phyloP scores from a whole-genome alignment of 257 asterid genomes.

The Thymus quinquecostatus region DNA sequence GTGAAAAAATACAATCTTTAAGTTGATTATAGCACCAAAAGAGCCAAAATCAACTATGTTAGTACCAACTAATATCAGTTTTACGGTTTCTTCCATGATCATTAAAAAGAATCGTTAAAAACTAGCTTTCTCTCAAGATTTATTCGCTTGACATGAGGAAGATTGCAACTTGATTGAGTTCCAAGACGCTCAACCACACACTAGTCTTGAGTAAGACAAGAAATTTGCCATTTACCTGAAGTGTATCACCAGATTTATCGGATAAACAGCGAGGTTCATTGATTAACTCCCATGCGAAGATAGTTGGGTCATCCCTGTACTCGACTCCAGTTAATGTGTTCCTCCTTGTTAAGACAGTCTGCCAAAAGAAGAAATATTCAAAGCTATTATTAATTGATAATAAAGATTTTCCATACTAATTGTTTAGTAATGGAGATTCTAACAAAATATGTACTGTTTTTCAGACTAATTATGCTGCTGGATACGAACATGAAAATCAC shows the following conservation, averaged over 20 bases:
- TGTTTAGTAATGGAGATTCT: conserved; percentile 1
- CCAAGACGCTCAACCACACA: not conserved
- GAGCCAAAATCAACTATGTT: not conserved
- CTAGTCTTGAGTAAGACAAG: conserved; percentile 5
- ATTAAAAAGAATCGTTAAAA: not conserved
- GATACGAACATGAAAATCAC: conserved; percentile 3
- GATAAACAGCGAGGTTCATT: conserved; percentile 93
- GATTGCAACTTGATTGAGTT: conserved; percentile 1
- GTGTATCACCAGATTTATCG: conserved; percentile 94
- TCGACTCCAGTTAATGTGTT: conserved; percentile 82
- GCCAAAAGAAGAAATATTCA: conserved; percentile 32
- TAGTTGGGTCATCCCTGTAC: conserved; percentile 90
- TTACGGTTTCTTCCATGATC: not conserved
- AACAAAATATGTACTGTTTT: not conserved
- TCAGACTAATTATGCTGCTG: not conserved
- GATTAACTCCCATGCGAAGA: conserved; percentile 95
- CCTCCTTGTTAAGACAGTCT: conserved; percentile 90
- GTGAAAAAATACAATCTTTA: not conserved
- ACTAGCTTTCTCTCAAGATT: not conserved
- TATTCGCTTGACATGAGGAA: not conserved
- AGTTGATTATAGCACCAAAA: not conserved
- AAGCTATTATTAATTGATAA: conserved; percentile 1
- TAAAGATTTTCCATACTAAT: not conserved
- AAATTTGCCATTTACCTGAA: conserved; percentile 62
- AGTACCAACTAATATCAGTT: not conserved